Percentiles rank a stretch among this genome's conserved stretches.
Conservation (phyloP, 805 yeast genomes). For the Phaffomyces thermotolerans region DNA sequence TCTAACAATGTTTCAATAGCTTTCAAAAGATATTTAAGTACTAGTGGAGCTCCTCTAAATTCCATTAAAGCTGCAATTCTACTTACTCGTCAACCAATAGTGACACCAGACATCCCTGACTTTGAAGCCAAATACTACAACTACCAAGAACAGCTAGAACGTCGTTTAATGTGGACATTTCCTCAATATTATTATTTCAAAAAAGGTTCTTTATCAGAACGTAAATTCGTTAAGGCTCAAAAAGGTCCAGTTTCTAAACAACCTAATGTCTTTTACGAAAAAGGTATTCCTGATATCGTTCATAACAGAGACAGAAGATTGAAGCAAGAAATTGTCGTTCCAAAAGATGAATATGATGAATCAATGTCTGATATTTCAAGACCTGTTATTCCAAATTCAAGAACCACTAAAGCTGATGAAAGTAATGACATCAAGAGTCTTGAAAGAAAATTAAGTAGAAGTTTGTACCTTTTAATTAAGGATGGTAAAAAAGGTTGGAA, state of each 20-base stretch:
- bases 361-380: conserved; percentile 50
- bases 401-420: conserved; percentile 73
- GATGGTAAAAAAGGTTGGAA: conserved; percentile 47
- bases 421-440: conserved; percentile 54
- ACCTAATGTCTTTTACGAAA: conserved; percentile 71
- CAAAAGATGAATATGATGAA: conserved; percentile 38
- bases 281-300: conserved; percentile 79
- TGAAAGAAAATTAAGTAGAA: conserved; percentile 72
- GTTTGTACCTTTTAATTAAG: conserved; percentile 69
- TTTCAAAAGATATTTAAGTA: conserved; percentile 17
- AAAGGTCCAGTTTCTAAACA: conserved; percentile 65
- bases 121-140: conserved; percentile 71
- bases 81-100: conserved; percentile 75
- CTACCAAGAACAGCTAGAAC: conserved; percentile 82
- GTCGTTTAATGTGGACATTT: conserved; percentile 94
- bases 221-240: conserved; percentile 68
- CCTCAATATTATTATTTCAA: conserved; percentile 90
- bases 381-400: conserved; percentile 61
- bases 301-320: conserved; percentile 84
- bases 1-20: conserved; percentile 6
- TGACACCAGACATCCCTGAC: conserved; percentile 66
- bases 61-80: conserved; percentile 44
- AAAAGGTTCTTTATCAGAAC: conserved; percentile 83
- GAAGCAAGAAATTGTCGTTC: conserved; percentile 73
- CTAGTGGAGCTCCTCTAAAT: conserved; percentile 14